Evolutionary conservation across 805 yeast genomes (phyloP), one percentile per base, ranked within the genome.

Genomic region (Tetrapisispora pingtungensis): DNA sequence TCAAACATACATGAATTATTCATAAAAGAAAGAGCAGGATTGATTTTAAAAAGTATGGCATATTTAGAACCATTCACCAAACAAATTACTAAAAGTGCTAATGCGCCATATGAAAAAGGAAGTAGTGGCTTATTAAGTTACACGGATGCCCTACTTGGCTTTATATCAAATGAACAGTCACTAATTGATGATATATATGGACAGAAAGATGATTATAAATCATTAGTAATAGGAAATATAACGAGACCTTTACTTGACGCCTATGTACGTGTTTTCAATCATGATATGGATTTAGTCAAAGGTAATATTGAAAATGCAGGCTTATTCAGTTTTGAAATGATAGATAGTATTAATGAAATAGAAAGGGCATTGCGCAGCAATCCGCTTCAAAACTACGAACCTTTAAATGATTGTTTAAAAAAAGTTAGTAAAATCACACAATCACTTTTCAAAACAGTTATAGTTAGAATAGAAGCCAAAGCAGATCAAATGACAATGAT

Each of bases 31-130:
- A 64, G 81, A 50, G 51, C 64, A 2, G 64, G 64, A 10, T 63
- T 67, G 30, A 64, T 80, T 24, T 48, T 59, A 3, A 72, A 67
- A 26, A 65, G 69, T 36, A 59, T 80, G 59, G 71, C 67, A 6
- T 67, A 69, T 12, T 48, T 73, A 33, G 78, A 72, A 39, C 69
- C 74, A 0, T 68, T 68, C 42, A 73, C 76, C 17, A 66, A 66
- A 50, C 70, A 71, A 33, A 55, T 58, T 26, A 62, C 62, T 38
- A 57, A 51, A 47, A 59, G 62, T 24, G 62, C 58, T 35, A 71
- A 66, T 47, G 69, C 66, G 10, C 82, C 77, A 1, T 84, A 75
- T 60, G 80, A 75, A 56, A 76, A 70, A 57, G 85, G 80, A 4
- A 71, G 74, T 41, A 78, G 73, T 59, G 83, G 86, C 8, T 71